A percentile compares a stretch with the other conserved stretches of the same genome.
phyloP scores from a whole-genome alignment of 2,329 filamentous ascomycete genomes.

The Plectosphaerella sp. region DNA sequence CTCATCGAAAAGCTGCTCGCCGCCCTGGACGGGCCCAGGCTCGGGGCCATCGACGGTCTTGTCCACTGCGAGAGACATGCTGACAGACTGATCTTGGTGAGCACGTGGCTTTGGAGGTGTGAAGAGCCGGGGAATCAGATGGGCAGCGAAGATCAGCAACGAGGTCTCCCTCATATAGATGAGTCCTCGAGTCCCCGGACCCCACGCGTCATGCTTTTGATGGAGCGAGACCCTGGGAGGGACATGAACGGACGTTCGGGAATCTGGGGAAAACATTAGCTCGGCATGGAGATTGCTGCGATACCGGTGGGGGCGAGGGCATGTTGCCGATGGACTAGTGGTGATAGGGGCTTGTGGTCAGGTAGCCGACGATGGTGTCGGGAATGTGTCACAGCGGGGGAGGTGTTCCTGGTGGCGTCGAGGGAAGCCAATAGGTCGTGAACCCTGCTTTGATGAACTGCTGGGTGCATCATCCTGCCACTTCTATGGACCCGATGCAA shows the following conservation, averaged over 20 bases:
- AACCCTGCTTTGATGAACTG: no score
- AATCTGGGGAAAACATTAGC: not conserved
- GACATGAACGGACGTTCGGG: not conserved
- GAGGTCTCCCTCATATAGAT: not conserved
- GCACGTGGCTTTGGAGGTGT: not conserved
- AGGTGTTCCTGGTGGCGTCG: no score
- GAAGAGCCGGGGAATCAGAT: not conserved
- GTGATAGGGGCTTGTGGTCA: not conserved
- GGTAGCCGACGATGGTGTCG: slow-evolving; percentile 7
- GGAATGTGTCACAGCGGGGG: not conserved
- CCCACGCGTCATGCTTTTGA: slow-evolving; percentile 2
- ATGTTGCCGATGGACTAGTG: slow-evolving; percentile 6
- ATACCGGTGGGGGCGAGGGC: slow-evolving; percentile 5
- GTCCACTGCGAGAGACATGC: not conserved
- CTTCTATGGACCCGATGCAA: no score
- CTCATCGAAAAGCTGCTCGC: slow-evolving; percentile 2
- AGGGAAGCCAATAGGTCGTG: no score
- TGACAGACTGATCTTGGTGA: not conserved
- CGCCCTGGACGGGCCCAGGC: not conserved
- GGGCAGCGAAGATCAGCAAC: not conserved
- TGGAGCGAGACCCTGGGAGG: not conserved
- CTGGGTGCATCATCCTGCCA: no score
- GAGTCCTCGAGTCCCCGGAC: not conserved
- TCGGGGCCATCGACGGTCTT: not conserved
- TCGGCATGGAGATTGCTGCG: slow-evolving; percentile 4